Evolutionary conservation across 345 rosid species (phyloP).

Genomic region (Nephelium lappaceum): DNA sequence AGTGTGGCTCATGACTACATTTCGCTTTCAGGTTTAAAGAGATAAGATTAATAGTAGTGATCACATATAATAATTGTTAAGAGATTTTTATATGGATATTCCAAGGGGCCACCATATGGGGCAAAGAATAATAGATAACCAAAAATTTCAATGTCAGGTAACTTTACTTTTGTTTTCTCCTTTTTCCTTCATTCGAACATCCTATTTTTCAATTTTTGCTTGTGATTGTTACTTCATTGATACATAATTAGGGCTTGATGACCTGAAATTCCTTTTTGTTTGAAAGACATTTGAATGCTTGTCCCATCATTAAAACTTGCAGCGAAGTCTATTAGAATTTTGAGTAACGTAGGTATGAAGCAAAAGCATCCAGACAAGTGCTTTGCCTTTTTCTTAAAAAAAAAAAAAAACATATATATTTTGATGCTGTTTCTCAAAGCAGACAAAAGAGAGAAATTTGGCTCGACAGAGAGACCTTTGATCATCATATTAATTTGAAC

Average conservation of each 20-base stretch:
- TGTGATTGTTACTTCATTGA: background rate
- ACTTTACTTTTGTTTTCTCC: background rate
- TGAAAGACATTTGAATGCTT: background rate
- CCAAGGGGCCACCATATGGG: background rate
- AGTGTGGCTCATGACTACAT: too few species aligned
- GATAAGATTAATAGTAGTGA: too few species aligned
- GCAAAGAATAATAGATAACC: background rate
- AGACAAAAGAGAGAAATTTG: background rate
- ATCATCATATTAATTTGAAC: background rate
- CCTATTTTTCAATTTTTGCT: background rate
- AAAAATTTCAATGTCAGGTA: background rate
- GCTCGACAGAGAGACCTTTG: background rate
- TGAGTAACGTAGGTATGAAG: background rate
- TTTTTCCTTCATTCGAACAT: background rate
- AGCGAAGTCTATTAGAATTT: background rate
- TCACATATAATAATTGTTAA: too few species aligned
- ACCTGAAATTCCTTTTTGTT: background rate
- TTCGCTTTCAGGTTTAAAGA: too few species aligned
- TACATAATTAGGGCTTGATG: background rate
- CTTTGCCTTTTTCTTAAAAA: background rate
- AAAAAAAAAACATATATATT: background rate
- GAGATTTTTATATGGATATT: too few species aligned
- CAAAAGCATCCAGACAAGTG: background rate
- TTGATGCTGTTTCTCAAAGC: background rate
- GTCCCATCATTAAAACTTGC: background rate